Evolutionary conservation across 2,329 filamentous ascomycete genomes (phyloP), one percentile per base, ranked within the genome.

Genomic region (Diaporthe eres): DNA sequence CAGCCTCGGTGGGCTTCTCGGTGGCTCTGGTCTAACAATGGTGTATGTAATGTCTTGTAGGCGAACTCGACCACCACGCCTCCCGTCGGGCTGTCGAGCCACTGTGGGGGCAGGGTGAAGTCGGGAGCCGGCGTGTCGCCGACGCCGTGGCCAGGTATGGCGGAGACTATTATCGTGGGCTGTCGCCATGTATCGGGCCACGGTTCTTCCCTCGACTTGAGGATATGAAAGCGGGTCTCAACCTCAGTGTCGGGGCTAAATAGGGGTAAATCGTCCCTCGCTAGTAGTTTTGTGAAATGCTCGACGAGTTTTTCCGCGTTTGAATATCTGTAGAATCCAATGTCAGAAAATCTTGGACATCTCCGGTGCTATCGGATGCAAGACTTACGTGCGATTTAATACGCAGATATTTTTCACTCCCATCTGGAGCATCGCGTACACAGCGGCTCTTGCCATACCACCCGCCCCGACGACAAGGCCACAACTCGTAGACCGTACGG

Each of bases 351-450:
- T 1, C 3, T 12, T 6, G 31, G 3, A 44, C 15, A 37, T 22
- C 2, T 13, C 19, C 9, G 39, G 3, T 25, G 12, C 22, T n/a
- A 15, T 31, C n/a, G 19, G 10, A 42, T n/a, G n/a, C 8, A 31
- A 42, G 53, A 75, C 75, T 75, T 49, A 77, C 75, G 93, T 95
- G 39, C 94, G 88, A 80, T 96, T 96, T 82, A 90, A 92, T 31
- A 96, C 89, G 78, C 93, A 92, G 65, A 96, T 93, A 78, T 94
- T 94, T 76, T 91, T 91, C 67, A 95, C 94, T 4, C 94, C 94
- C 10, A 96, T 87, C 79, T 94, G 93, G 34, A 96, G 87, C 90
- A 96, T 92, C 1, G 94, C 92, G 79, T 96, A 96, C 3, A 95
- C 90, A 2, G 94, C 93, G 4, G 94, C 93, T 76, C 94, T 89